Evolutionary conservation across 179 eudicot species (phyloP), one percentile per base, ranked within the genome.

Genomic region (Drosera spatulata): DNA sequence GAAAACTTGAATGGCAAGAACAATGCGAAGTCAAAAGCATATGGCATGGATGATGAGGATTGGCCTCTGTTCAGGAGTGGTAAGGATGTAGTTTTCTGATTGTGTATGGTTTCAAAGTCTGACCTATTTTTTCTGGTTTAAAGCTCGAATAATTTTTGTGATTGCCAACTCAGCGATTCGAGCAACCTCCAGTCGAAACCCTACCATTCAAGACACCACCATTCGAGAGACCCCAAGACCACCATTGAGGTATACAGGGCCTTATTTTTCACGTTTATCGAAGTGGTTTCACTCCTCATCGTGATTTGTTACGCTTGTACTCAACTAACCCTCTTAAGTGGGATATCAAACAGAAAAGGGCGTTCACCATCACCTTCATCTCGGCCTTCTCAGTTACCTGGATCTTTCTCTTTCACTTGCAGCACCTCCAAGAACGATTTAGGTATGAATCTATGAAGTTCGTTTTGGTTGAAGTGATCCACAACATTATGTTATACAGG

Each of bases 31-130:
- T 56, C 82, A 53, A 83, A 69, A 51, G 80, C 75, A 7, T 78
- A 80, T 74, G 82, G 78, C 57, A 58, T 75, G 13, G 94, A 87
- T 13, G 79, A 77, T 62, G 82, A 87, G 64, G 88, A 78, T 14
- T 85, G 94, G 97, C 76, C 81, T 77, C 85, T 79, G 43, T 76
- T 81, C 66, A 77, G 75, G 60, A 84, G 80, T 69, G 86, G 97
- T 91, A 83, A 41, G 50, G 44, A 62, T 43, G 33, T n/a, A 22
- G 33, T 56, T 47, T 4, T 39, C 33, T 10, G 12, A 56, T 55
- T 7, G 33, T 22, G 33, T 22, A 22, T 22, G 33, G 33, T 22
- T 22, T 22, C 33, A 22, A 22, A 1, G 0, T 22, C 33, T 22
- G 33, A 22, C 33, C 33, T 0, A 1, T 22, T 22, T 22, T 22